phyloP scores from a whole-genome alignment of 1,284 basidiomycete species.

The Testicularia cyperi region DNA sequence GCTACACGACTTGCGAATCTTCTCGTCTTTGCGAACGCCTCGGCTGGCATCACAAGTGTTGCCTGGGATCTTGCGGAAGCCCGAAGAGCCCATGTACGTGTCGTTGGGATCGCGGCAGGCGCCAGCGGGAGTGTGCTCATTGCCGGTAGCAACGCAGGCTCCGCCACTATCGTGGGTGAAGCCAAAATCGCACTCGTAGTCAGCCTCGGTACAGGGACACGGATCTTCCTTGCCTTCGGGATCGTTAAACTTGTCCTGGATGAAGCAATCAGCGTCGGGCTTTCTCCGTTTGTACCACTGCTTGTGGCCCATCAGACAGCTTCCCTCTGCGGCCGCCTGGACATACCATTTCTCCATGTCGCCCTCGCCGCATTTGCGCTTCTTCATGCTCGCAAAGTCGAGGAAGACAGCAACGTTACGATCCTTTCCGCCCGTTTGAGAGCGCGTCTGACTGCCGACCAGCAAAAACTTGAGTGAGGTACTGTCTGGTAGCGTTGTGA shows the following conservation, averaged over 20 bases:
- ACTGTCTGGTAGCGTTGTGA: slow-evolving; percentile 86
- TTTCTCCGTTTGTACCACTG: slow-evolving; percentile 93
- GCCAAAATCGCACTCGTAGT: slow-evolving; percentile 95
- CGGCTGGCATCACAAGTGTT: slow-evolving; percentile 73
- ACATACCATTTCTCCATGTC: slow-evolving; percentile 93
- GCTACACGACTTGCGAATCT: slow-evolving; percentile 73
- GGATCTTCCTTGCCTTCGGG: slow-evolving; percentile 70
- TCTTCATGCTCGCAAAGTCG: slow-evolving; percentile 76
- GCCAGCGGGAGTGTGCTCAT: slow-evolving; percentile 78
- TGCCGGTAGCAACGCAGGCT: slow-evolving; percentile 77
- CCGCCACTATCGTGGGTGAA: slow-evolving; percentile 71
- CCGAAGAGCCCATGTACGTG: slow-evolving; percentile 82
- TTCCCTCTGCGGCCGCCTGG: slow-evolving; percentile 66
- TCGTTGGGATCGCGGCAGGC: slow-evolving; percentile 68
- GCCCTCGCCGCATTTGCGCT: slow-evolving; percentile 70
- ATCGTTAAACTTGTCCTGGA: slow-evolving; percentile 73
- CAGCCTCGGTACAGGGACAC: slow-evolving; percentile 80
- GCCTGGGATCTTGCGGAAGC: slow-evolving; percentile 88
- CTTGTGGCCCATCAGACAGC: slow-evolving; percentile 92
- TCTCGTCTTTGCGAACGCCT: slow-evolving; percentile 72
- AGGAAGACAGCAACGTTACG: slow-evolving; percentile 76
- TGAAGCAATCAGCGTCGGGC: slow-evolving; percentile 79
- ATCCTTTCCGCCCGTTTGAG: slow-evolving; percentile 66
- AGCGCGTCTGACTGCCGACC: slow-evolving; percentile 74
- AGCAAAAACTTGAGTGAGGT: slow-evolving; percentile 88